phyloP scores from a whole-genome alignment of 768 basidiomycete genomes.

The Pleurotus tuber-regium region DNA sequence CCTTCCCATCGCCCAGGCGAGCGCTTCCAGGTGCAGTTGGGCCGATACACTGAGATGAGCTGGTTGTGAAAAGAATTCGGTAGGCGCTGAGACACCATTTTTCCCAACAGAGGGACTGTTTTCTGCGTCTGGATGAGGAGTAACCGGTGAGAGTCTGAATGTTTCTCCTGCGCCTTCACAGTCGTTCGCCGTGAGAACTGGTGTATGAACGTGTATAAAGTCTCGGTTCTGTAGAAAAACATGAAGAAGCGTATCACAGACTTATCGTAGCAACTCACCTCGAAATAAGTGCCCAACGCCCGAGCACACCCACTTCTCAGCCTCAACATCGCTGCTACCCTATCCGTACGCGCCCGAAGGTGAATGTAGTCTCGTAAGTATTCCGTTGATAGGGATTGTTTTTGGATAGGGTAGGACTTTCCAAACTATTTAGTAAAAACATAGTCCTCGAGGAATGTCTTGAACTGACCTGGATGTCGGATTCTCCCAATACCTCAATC shows the following conservation, averaged over 20 bases:
- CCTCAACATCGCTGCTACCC: slow-evolving; percentile 71
- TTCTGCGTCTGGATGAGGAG: slow-evolving; percentile 14
- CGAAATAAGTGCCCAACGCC: slow-evolving; percentile 65
- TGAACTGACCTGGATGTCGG: slow-evolving; percentile 45
- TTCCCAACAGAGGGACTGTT: slow-evolving; percentile 13
- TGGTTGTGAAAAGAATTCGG: slow-evolving; percentile 73
- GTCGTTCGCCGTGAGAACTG: slow-evolving; percentile 87
- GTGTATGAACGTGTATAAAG: slow-evolving; percentile 79
- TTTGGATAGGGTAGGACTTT: slow-evolving; percentile 89
- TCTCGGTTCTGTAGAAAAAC: slow-evolving; percentile 55
- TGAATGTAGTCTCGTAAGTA: slow-evolving; percentile 86
- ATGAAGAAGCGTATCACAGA: no score
- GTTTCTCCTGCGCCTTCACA: slow-evolving; percentile 96
- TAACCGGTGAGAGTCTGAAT: slow-evolving; percentile 60
- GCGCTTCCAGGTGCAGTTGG: slow-evolving; percentile 91
- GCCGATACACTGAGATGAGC: slow-evolving; percentile 93
- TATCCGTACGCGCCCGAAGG: slow-evolving; percentile 78
- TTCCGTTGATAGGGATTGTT: slow-evolving; percentile 74
- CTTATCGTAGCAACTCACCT: slow-evolving; percentile 43
- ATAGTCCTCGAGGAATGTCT: not conserved
- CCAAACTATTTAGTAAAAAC: not conserved
- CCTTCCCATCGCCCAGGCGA: slow-evolving; percentile 73
- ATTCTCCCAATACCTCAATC: slow-evolving; percentile 42
- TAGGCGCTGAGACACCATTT: no score
- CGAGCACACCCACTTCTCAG: slow-evolving; percentile 59